Evolutionary conservation across 1,139 yeast species (phyloP).

Genomic region (Yamadazyma diospyri): DNA sequence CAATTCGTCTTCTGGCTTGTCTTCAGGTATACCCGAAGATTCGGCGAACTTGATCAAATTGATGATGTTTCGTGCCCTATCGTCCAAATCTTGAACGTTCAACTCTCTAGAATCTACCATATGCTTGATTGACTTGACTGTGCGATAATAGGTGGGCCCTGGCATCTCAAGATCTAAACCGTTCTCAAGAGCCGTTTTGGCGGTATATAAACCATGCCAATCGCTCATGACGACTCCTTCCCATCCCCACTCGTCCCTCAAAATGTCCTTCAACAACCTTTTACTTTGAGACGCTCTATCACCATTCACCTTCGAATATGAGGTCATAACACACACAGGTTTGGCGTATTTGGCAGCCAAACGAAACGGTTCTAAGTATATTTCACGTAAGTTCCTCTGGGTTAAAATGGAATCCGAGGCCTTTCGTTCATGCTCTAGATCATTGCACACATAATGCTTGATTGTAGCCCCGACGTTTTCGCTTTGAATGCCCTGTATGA

Average conservation of each 20-base stretch:
- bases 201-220: conserved; percentile 58
- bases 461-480: conserved; percentile 50
- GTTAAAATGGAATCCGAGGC: conserved; percentile 47
- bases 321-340: conserved; percentile 46
- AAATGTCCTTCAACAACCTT: conserved; percentile 38
- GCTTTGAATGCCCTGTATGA: conserved; percentile 30
- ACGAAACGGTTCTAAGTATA: conserved; percentile 61
- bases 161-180: conserved; percentile 67
- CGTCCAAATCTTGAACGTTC: conserved; percentile 32
- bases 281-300: conserved; percentile 49
- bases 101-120: conserved; percentile 29
- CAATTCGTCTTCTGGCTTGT: conserved; percentile 22
- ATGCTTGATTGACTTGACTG: conserved; percentile 29
- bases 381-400: conserved; percentile 58
- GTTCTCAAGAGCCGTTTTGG: conserved; percentile 42
- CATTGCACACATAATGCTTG: conserved; percentile 61
- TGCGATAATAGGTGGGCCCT: conserved; percentile 51
- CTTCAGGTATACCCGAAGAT: conserved; percentile 35
- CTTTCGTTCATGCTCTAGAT: conserved; percentile 54
- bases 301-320: conserved; percentile 59
- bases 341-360: conserved; percentile 47
- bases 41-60: conserved; percentile 40
- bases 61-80: conserved; percentile 46
- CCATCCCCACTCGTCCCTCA: conserved; percentile 35
- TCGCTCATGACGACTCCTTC: conserved; percentile 57